A percentile compares a stretch with the other conserved stretches of the same genome.
phyloP scores from a whole-genome alignment of 306 rosid species.

The Delonix regia region DNA sequence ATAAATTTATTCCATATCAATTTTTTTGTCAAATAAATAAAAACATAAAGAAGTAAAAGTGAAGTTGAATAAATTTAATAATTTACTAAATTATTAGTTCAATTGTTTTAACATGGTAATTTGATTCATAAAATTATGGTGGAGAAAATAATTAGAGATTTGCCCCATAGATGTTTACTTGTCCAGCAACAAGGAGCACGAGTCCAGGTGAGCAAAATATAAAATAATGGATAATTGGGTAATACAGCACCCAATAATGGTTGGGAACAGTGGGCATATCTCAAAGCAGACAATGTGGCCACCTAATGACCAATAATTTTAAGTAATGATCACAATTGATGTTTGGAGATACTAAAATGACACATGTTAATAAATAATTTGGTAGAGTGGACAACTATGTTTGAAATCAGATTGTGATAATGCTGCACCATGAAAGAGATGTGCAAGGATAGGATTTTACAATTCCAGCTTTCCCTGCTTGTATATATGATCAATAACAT shows the following conservation, averaged over 20 bases:
- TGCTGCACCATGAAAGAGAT: background rate
- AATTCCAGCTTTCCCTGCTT: background rate
- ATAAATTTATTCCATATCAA: too few relatives aligned
- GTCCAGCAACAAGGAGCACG: conserved; percentile 6
- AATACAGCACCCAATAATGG: background rate
- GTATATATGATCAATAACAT: background rate
- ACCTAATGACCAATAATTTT: background rate
- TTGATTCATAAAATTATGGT: background rate
- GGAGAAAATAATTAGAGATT: background rate
- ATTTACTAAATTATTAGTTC: too few relatives aligned
- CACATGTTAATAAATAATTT: background rate
- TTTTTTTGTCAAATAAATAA: too few relatives aligned
- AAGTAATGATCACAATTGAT: background rate
- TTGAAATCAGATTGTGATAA: background rate
- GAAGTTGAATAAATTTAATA: too few relatives aligned
- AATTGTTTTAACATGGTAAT: too few relatives aligned
- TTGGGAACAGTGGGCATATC: background rate
- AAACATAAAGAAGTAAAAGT: too few relatives aligned
- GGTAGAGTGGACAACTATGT: background rate
- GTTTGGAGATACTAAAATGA: background rate
- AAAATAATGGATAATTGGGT: background rate
- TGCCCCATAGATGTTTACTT: background rate
- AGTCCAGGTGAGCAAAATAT: background rate
- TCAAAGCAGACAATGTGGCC: background rate
- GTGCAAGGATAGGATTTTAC: background rate